Base-by-base conservation (phyloP, 768 basidiomycete genomes). In the Amanita muscaria region DNA sequence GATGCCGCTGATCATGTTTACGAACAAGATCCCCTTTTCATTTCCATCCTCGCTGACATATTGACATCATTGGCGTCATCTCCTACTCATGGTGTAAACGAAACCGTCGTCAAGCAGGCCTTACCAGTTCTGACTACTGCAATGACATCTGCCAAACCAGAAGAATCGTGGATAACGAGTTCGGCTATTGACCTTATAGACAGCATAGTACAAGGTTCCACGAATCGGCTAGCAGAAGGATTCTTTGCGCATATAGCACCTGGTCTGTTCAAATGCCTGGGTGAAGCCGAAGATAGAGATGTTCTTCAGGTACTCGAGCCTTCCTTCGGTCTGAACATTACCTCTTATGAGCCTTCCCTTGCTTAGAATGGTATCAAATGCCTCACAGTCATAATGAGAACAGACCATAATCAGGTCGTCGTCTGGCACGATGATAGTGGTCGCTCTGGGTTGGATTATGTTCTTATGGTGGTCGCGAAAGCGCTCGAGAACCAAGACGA, bases 311-410 rank as follows among this genome's bases (percentile, higher is more conserved):
- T 84, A 49, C 42, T 19, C 15, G 22, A 8, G 48, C 39, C 10
- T n/a, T n/a, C n/a, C n/a, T n/a, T n/a, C n/a, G n/a, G n/a, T n/a
- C n/a, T n/a, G n/a, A n/a, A n/a, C n/a, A n/a, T n/a, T n/a, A n/a
- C n/a, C n/a, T n/a, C n/a, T n/a, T n/a, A n/a, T n/a, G n/a, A n/a
- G n/a, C n/a, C n/a, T n/a, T n/a, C n/a, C n/a, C n/a, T n/a, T n/a
- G n/a, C n/a, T n/a, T n/a, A 92, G 90, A 88, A 88, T 52, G 88
- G 88, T 7, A 78, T 93, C 34, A 61, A 76, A 15, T 84, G 87
- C 48, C 68, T 99, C 15, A 96, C 91, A 0, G 64, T 82, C 23
- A 68, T 96, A 29, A 76, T 97, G 40, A 80, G 91, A 30, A 97
- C 92, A 65, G 92, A 93, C 54, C 80, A 80, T 52, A 66, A 72